Evolutionary conservation across 805 yeast species (phyloP), one percentile per base, ranked within the genome.

Genomic region (Metahyphopichia silvanorum): DNA sequence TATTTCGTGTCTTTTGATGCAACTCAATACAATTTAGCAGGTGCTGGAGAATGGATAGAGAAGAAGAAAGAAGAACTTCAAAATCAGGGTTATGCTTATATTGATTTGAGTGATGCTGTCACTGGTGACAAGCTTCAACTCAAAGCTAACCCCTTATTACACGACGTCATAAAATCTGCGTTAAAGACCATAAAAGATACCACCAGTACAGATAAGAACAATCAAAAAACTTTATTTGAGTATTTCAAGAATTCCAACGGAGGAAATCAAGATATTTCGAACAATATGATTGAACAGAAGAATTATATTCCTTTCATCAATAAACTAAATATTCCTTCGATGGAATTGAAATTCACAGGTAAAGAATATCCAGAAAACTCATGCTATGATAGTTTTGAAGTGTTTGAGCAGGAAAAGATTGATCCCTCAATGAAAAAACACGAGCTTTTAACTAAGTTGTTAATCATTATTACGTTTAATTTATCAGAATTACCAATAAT

Each of bases 1-100:
- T 81, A 82, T 49, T 88, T 89, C 60, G 77, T 78, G 0, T 85
- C 95, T 1, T 87, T 84, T 64, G 95, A 89, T 47, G 96, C 85
- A 1, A 64, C 83, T 0, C 78, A 80, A 39, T 87, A 82, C 48
- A 88, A 88, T 51, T 62, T 71, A 43, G 95, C 93, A 0, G 98
- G 98, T 0, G 70, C 86, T n/a, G 71, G 88, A 0, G 91, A 83
- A 47, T 79, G 89, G 72, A 68, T 81, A 5, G 85, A 82, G 44
- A 61, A 67, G 22, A 71, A 72, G 35, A 53, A 62, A n/a, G 70
- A 72, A 16, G 70, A 67, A 24, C 59, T 87, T 17, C 62, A 68
- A 33, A 69, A 74, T 29, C 81, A 82, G 42, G 82, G 83, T 0
- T 79, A 75, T 46, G 69, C 86, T 0, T 82, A 84, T 43, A 70